Percentiles rank a stretch among this genome's conserved stretches.
Evolutionary conservation across 2,329 filamentous ascomycete genomes (phyloP).

Genomic region (Alternaria triticina): DNA sequence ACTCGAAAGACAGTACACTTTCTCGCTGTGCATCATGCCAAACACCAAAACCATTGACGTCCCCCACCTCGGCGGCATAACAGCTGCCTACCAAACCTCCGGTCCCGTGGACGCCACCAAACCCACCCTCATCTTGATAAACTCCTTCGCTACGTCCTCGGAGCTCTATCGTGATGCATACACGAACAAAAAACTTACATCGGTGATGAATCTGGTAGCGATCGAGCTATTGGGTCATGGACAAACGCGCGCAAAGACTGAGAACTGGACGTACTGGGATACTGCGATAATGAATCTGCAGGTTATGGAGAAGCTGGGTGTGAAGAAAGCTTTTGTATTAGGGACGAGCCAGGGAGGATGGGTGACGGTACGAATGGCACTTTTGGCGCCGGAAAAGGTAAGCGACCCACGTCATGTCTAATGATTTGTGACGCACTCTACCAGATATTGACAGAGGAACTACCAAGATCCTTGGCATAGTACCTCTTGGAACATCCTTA

Average conservation of each 20-base stretch:
- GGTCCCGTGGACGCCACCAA: conserved; percentile 48
- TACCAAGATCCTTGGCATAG: conserved; percentile 57
- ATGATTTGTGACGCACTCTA: neutral
- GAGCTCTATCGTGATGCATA: conserved; percentile 54
- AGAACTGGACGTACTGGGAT: conserved; percentile 64
- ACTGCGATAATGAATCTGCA: conserved; percentile 56
- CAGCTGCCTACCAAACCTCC: conserved; percentile 56
- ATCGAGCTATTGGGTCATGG: conserved; percentile 63
- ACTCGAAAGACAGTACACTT: neutral
- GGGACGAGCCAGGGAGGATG: conserved; percentile 63
- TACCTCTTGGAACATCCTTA: conserved; percentile 60
- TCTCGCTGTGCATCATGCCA: conserved; percentile 25
- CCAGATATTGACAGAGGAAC: neutral
- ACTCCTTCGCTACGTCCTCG: conserved; percentile 59
- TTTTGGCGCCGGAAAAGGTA: conserved; percentile 57
- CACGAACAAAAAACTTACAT: conserved; percentile 42
- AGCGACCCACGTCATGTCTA: neutral
- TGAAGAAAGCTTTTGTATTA: conserved; percentile 55
- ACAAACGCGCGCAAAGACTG: conserved; percentile 51
- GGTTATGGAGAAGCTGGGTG: conserved; percentile 49
- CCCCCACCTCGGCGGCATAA: conserved; percentile 58
- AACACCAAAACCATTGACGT: conserved; percentile 52
- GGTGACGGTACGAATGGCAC: conserved; percentile 59
- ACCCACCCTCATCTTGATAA: conserved; percentile 59
- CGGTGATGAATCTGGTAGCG: conserved; percentile 57